Conservation (phyloP, 495 filamentous ascomycete genomes). For the Talaromyces liani region DNA sequence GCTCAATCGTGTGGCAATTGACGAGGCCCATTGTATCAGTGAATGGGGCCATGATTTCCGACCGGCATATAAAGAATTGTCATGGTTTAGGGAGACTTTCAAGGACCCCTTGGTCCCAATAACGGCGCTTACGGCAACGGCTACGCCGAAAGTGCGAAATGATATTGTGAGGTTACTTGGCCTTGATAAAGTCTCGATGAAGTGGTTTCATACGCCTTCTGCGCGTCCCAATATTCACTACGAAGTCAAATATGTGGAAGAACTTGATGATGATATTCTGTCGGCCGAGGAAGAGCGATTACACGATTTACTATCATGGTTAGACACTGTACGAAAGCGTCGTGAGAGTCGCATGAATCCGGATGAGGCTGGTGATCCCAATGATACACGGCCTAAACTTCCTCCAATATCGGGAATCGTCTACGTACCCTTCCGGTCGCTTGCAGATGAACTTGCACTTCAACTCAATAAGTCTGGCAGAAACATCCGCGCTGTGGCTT, state of each 20-base stretch:
- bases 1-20: slow-evolving; percentile 77
- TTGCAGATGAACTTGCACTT: slow-evolving; percentile 58
- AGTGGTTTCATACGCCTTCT: slow-evolving; percentile 72
- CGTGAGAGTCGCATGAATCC: not conserved
- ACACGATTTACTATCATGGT: slow-evolving; percentile 50
- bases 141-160: slow-evolving; percentile 66
- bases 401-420: slow-evolving; percentile 77
- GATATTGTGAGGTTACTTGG: slow-evolving; percentile 74
- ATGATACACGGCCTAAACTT: slow-evolving; percentile 33
- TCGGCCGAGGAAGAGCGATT: slow-evolving; percentile 37
- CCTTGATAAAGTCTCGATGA: slow-evolving; percentile 53
- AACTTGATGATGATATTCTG: slow-evolving; percentile 29
- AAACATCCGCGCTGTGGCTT: slow-evolving; percentile 39
- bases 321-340: slow-evolving; percentile 18
- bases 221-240: slow-evolving; percentile 83
- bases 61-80: slow-evolving; percentile 81
- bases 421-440: slow-evolving; percentile 72
- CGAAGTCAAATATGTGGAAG: slow-evolving; percentile 77
- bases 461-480: slow-evolving; percentile 21
- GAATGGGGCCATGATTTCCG: slow-evolving; percentile 99
- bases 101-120: slow-evolving; percentile 80
- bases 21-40: slow-evolving; percentile 94
- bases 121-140: slow-evolving; percentile 86
- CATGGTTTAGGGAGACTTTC: slow-evolving; percentile 71
- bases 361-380: not conserved